Conservation (phyloP, 257 asterid genomes). For the Vinca minor region DNA sequence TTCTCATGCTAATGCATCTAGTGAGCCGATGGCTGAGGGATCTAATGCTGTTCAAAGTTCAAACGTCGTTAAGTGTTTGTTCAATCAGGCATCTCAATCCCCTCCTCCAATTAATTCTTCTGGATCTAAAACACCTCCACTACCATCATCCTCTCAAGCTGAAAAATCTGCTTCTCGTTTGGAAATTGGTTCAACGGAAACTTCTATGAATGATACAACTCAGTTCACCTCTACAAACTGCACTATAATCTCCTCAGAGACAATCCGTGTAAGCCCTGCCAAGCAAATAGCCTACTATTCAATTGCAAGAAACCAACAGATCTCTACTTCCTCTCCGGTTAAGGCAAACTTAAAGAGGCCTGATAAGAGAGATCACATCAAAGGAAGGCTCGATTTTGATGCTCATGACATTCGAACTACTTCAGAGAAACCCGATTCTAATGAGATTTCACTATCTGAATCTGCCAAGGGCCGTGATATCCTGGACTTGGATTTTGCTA, state of each 20-base stretch:
- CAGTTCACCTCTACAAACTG: conserved; percentile 60
- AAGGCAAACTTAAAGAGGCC: conserved; percentile 44
- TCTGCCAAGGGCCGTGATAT: conserved; percentile 53
- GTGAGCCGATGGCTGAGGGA: conserved; percentile 40
- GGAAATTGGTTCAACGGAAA: conserved; percentile 37
- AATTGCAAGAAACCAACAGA: conserved; percentile 58
- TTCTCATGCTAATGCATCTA: conserved; percentile 16
- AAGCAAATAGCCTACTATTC: conserved; percentile 70
- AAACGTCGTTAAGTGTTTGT: conserved; percentile 62
- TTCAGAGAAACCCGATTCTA: conserved; percentile 38
- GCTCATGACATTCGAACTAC: conserved; percentile 41
- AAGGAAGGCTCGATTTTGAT: conserved; percentile 81
- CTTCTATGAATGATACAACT: conserved; percentile 39
- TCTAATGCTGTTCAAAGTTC: conserved; percentile 26
- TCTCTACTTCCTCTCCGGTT: conserved; percentile 60
- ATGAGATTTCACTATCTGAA: conserved; percentile 49
- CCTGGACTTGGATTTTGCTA: conserved; percentile 62
- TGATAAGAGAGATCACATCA: conserved; percentile 56
- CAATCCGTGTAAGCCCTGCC: conserved; percentile 64
- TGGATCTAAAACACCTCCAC: conserved; percentile 76
- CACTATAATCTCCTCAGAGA: conserved; percentile 76
- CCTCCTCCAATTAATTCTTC: conserved; percentile 52
- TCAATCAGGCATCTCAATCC: conserved; percentile 52
- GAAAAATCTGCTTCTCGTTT: conserved; percentile 50
- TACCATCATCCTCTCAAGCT: conserved; percentile 53